A percentile compares a stretch with the other conserved stretches of the same genome.
Conservation (phyloP, 2,329 filamentous ascomycete genomes). For the Ophiostoma novo-ulmi region DNA sequence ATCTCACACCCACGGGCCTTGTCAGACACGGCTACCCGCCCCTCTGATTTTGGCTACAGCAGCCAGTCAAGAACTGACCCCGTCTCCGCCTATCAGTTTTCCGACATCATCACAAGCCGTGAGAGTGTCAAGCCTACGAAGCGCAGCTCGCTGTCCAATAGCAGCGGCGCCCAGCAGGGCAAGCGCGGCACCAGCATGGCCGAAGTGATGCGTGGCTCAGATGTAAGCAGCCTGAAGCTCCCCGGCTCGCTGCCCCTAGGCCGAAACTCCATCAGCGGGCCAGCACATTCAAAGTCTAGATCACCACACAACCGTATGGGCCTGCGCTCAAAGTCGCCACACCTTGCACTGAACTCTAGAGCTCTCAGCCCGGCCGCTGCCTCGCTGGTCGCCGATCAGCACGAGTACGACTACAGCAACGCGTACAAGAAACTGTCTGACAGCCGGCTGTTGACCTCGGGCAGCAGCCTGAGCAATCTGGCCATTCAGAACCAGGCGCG, state of each 20-base stretch:
- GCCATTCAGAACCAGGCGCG: conserved; percentile 47
- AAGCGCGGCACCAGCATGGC: conserved; percentile 39
- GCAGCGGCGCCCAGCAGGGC: conserved; percentile 29
- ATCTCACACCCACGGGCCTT: conserved; percentile 45
- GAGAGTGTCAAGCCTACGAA: conserved; percentile 46
- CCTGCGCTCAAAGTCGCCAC: conserved; percentile 46
- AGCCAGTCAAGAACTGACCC: conserved; percentile 35
- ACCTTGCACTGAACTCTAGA: conserved; percentile 33
- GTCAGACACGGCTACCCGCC: conserved; percentile 47
- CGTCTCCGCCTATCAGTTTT: conserved; percentile 57
- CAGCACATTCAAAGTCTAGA: conserved; percentile 42
- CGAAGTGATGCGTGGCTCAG: conserved; percentile 50
- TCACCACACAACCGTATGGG: conserved; percentile 50
- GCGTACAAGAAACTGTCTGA: conserved; percentile 69
- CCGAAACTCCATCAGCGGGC: conserved; percentile 38
- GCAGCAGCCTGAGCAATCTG: conserved; percentile 58
- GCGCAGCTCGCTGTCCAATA: conserved; percentile 33
- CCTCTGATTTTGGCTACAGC: conserved; percentile 32
- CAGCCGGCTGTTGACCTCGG: conserved; percentile 59
- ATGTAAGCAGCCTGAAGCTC: conserved; percentile 47
- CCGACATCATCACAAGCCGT: conserved; percentile 51
- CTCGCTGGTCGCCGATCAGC: conserved; percentile 53
- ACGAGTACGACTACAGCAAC: conserved; percentile 60
- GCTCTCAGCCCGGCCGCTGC: conserved; percentile 39
- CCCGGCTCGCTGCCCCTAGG: conserved; percentile 38